Conservation (phyloP, 306 rosid species). For the Trichosanthes truncata region DNA sequence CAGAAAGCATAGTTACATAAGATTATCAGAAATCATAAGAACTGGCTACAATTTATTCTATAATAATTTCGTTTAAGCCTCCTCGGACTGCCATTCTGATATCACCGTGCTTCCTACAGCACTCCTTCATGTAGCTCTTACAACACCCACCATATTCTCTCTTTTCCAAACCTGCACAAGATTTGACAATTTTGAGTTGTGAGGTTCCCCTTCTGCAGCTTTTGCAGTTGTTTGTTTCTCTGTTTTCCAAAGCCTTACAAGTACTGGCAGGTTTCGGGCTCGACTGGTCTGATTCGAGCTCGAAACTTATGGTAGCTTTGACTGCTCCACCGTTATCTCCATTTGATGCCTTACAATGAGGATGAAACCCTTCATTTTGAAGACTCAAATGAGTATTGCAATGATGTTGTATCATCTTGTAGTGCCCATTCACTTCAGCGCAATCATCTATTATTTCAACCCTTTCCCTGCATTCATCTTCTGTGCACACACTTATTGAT, state of each 20-base stretch:
- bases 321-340: neutral
- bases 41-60: conserved; percentile 32
- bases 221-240: conserved; percentile 23
- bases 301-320: conserved; percentile 26
- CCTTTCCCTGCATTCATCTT: neutral
- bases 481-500: neutral
- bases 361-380: neutral
- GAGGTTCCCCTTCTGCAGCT: conserved; percentile 15
- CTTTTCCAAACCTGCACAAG: conserved; percentile 42
- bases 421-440: neutral
- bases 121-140: conserved; percentile 76
- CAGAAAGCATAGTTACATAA: neutral
- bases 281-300: neutral
- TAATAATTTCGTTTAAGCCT: conserved; percentile 50
- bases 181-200: conserved; percentile 14
- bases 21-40: neutral
- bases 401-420: neutral
- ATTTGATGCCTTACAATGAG: neutral
- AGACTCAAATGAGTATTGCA: neutral
- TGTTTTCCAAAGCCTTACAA: conserved; percentile 5
- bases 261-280: neutral
- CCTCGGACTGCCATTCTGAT: conserved; percentile 33
- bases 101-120: conserved; percentile 46
- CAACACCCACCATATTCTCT: conserved; percentile 63
- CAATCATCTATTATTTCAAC: neutral